Conservation (phyloP, 345 rosid genomes). For the Lagerstroemia speciosa region DNA sequence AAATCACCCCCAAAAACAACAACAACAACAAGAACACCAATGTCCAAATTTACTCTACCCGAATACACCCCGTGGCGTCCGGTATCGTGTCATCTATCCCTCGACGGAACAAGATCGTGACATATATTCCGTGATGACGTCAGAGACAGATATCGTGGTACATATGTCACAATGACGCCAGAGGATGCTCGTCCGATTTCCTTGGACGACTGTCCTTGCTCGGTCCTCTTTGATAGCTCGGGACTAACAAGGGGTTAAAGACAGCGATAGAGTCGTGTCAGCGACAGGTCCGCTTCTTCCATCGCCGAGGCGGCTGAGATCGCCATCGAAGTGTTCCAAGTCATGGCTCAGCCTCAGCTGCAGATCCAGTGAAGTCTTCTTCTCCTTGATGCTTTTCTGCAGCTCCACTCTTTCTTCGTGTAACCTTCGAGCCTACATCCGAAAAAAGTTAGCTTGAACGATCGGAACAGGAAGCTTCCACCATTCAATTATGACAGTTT, state of each 20-base stretch:
- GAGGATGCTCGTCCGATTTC: not conserved
- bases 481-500: too few species aligned
- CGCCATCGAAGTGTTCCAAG: not conserved
- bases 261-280: constrained; percentile 23
- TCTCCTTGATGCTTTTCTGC: constrained; percentile 3
- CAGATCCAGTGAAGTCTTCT: constrained; percentile 16
- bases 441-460: not conserved
- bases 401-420: constrained; percentile 6
- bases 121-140: too few species aligned
- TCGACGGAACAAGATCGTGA: not conserved
- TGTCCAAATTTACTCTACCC: not conserved
- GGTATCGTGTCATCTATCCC: not conserved
- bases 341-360: constrained; percentile 15
- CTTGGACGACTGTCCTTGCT: not conserved
- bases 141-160: too few species aligned
- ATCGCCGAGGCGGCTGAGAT: not conserved
- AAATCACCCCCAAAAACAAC: not conserved
- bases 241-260: constrained; percentile 11
- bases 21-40: not conserved
- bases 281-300: not conserved
- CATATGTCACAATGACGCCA: not conserved
- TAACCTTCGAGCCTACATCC: constrained; percentile 1
- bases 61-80: not conserved
- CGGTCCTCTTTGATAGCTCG: not conserved
- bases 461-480: too few species aligned